Base-by-base conservation (phyloP, 768 basidiomycete species). In the Mycena venus region DNA sequence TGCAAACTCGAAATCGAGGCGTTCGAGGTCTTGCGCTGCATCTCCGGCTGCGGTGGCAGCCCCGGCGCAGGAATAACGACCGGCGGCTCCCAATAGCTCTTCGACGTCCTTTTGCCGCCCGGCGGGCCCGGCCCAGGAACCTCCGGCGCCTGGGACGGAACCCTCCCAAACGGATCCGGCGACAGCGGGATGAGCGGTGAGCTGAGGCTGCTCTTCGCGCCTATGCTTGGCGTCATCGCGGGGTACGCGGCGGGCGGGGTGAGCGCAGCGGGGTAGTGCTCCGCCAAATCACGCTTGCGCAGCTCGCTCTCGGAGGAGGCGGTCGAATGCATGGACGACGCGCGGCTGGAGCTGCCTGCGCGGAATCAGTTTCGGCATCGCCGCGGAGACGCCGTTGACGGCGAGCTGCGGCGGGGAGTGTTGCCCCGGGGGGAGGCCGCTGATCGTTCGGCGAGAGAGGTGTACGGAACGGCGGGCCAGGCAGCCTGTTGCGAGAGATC, bases 121-220 rank as follows among this genome's bases (percentile, higher is more conserved):
- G 23, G 38, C 23, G 31, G 12, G 2, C 11, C 8, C 31, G 23
- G 25, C 2, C 31, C 11, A 6, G 44, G 77, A 47, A 51, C 74
- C 66, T 23, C 68, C 74, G 29, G 77, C 70, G 17, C 74, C 64
- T 34, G 84, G 38, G 93, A 94, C 36, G 94, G 87, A 78, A 89
- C 92, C 31, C 94, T 89, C 14, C 92, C 91, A 78, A 96, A 95
- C 31, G 95, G 95, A 83, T 96, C 95, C 10, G 95, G 93, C 12
- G 94, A 94, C n/a, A 95, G 85, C 44, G 95, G 95, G 68, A 95
- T 93, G n/a, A 92, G 79, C 25, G 93, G 92, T 2, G 92, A 91
- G 49, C 86, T 86, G 11, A 84, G 73, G 34, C 77, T 72, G 42
- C 68, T 79, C 65, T 72, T 77, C 64, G 79, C 78, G 66, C 72